These are phyloP conservation scores for Kwoniella dejecticola DNA, from an alignment of 768 basidiomycete genomes.

Conservation along the genomic window DNA sequence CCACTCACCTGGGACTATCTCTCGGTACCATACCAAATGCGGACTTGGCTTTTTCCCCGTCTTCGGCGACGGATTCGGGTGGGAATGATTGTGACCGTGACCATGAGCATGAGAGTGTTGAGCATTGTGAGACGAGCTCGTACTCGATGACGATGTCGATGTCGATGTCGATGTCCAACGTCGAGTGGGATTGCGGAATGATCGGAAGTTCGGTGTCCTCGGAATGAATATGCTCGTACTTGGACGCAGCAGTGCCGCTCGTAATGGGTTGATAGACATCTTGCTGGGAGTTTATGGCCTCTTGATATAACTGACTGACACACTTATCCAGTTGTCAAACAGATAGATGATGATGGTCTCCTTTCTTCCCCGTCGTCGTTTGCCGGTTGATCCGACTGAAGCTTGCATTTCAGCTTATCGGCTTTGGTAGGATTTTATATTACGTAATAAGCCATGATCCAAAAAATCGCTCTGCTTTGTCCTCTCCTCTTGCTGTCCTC, in stretches of 20 bases:
- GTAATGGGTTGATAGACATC: conserved; percentile 2
- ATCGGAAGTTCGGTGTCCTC: not conserved
- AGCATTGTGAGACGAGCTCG: not conserved
- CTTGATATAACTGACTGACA: too few relatives aligned
- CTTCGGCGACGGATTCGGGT: not conserved
- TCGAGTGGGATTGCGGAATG: not conserved
- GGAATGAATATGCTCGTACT: not conserved
- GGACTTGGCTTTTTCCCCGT: conserved; percentile 32
- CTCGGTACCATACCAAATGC: conserved; percentile 54
- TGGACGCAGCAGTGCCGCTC: not conserved
- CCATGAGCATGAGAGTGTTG: conserved; percentile 1
- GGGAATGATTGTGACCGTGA: conserved; percentile 2
- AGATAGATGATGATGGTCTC: too few relatives aligned
- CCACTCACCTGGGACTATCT: conserved; percentile 53
- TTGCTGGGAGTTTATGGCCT: too few relatives aligned
- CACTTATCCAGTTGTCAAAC: too few relatives aligned
- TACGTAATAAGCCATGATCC: too few relatives aligned
- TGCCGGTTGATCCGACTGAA: too few relatives aligned
- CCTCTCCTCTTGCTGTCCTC: not conserved
- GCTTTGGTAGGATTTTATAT: too few relatives aligned
- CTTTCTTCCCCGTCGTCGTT: too few relatives aligned
- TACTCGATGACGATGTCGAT: not conserved
- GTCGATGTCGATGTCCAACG: not conserved
- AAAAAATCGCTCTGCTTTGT: too few relatives aligned
- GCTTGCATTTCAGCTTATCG: too few relatives aligned